These are phyloP conservation scores for Gossypium longicalyx DNA, from an alignment of 345 rosid genomes.

Conservation along the genomic window DNA sequence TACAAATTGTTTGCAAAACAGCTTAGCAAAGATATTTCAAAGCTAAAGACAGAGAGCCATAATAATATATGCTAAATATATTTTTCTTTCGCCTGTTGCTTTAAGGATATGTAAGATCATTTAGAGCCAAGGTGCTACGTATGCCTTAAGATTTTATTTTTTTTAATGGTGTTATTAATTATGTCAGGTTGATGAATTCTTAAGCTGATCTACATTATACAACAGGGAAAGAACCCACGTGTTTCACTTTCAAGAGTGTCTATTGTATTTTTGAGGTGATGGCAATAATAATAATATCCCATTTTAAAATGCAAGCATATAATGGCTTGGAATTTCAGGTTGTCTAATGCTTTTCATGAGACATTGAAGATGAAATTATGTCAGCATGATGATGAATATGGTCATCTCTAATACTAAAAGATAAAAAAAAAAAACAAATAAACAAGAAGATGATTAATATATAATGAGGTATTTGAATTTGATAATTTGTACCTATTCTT, in stretches of 20 bases:
- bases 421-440: neutral
- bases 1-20: too few species aligned
- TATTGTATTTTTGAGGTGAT: neutral
- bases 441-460: neutral
- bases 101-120: neutral
- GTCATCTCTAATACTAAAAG: neutral
- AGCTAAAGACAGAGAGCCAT: too few species aligned
- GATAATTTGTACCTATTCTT: too few species aligned
- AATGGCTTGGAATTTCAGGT: neutral
- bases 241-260: neutral
- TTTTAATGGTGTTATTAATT: neutral
- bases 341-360: too few species aligned
- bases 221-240: too few species aligned
- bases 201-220: neutral
- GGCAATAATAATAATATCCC: neutral
- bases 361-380: neutral
- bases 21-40: too few species aligned
- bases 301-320: neutral
- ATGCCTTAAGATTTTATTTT: too few species aligned
- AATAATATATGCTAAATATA: too few species aligned
- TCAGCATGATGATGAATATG: slow-evolving; percentile 15
- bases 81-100: neutral
- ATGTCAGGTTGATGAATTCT: slow-evolving; percentile 6
- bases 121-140: neutral
- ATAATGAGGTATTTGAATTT: too few species aligned